Base-by-base conservation (phyloP, 495 filamentous ascomycete species). In the Annulohypoxylon maeteangense region DNA sequence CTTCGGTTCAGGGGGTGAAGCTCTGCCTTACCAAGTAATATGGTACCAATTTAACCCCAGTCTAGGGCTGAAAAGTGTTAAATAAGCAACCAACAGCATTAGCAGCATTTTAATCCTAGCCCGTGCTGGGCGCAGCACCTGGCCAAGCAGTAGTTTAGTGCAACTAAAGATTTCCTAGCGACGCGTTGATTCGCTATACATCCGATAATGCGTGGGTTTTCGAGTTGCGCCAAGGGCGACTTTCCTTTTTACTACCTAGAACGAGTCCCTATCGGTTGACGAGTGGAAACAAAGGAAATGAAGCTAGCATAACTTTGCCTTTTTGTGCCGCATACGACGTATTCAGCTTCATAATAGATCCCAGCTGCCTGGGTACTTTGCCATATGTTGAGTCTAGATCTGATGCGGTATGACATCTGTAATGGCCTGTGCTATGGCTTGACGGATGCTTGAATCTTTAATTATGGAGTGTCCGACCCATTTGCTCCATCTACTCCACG, bases 21-120 rank as follows among this genome's bases (percentile, higher is more conserved):
- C 45, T 62, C 58, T 70, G 67, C 53, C 59, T 51, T 58, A 59
- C 36, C 23, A 29, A 11, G 20, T 6, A 12, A 42, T 18, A 42
- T 36, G 36, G 36, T 3, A 36, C 45, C n/a, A 58, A 60, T 58
- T 58, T 53, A 53, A 58, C 60, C 60, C 60, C 25, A 20, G 59
- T 55, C 34, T 61, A 45, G 61, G 67, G 67, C 63, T 67, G 63
- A 67, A 59, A 44, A n/a, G 6, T 31, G 44, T 40, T 25, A 54
- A 14, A 31, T 40, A 36, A 23, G 7, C 18, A 36, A 5, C 16
- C 20, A 62, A 62, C 42, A 16, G 40, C 50, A 57, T 57, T 27
- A 5, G 6, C 27, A 29, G 27, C 6, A 29, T 29, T 2, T 6
- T 29, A 18, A 32, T 20, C 56, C n/a, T 61, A n/a, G 25, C 20